Conservation (phyloP, 2,329 filamentous ascomycete genomes). For the Colletotrichum graminicola region DNA sequence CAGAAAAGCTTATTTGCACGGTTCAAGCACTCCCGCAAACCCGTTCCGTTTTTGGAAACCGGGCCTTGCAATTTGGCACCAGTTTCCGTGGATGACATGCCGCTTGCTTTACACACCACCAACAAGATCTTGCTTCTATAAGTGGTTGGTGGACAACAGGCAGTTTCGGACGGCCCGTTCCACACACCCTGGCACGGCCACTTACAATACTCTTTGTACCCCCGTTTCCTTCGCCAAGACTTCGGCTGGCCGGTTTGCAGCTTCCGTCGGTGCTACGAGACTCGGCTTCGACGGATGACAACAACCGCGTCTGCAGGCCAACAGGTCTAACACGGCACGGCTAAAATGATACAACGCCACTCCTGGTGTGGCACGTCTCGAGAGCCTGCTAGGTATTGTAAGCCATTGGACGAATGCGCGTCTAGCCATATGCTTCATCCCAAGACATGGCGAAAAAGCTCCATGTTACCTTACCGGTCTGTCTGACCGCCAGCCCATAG, state of each 20-base stretch:
- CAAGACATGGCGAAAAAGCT: constrained; percentile 23
- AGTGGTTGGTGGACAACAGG: constrained; percentile 1
- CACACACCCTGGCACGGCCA: constrained; percentile 2
- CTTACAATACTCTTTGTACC: neutral
- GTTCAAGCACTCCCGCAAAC: constrained; percentile 7
- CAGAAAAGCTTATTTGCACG: constrained; percentile 11
- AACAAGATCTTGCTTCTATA: neutral
- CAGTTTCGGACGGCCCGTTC: constrained; percentile 17
- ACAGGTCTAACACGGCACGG: neutral
- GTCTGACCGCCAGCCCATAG: neutral
- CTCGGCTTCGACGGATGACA: neutral
- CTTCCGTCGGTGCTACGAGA: neutral
- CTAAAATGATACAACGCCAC: constrained; percentile 12
- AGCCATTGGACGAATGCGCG: neutral
- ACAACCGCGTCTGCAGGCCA: constrained; percentile 23
- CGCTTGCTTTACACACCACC: neutral
- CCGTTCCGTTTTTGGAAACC: neutral
- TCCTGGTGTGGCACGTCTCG: neutral
- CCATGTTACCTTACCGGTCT: neutral
- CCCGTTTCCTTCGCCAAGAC: neutral
- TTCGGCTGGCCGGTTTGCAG: neutral
- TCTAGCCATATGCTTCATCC: constrained; percentile 8
- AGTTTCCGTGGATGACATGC: neutral
- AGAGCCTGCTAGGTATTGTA: neutral
- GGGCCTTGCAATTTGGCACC: neutral